phyloP scores from a whole-genome alignment of 2,329 filamentous ascomycete species.

The Neonectria faginata region DNA sequence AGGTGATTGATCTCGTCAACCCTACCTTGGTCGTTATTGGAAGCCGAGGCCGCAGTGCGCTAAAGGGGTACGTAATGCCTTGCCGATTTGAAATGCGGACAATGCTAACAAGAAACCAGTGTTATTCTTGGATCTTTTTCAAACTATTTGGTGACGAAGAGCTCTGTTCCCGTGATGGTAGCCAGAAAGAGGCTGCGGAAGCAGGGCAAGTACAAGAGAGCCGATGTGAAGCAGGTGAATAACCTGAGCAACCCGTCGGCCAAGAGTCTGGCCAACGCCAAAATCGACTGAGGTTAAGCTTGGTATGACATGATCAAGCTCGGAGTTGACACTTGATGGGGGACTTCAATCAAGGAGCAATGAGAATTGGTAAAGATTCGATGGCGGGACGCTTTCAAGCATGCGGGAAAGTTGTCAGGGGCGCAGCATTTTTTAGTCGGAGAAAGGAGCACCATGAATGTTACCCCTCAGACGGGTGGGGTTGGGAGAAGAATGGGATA shows the following conservation, averaged over 20 bases:
- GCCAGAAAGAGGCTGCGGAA: slow-evolving; percentile 90
- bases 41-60: slow-evolving; percentile 87
- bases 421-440: slow-evolving; percentile 16
- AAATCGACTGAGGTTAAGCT: slow-evolving; percentile 73
- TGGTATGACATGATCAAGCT: background rate
- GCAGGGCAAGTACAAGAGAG: slow-evolving; percentile 81
- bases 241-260: slow-evolving; percentile 79
- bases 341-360: slow-evolving; percentile 1
- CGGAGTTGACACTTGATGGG: background rate
- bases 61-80: slow-evolving; percentile 81
- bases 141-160: slow-evolving; percentile 97
- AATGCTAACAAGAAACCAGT: slow-evolving; percentile 62
- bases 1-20: slow-evolving; percentile 93
- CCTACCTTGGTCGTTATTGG: slow-evolving; percentile 95
- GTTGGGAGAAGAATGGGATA: slow-evolving; percentile 13
- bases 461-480: slow-evolving; percentile 15
- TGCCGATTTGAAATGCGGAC: background rate
- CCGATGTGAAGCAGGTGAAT: slow-evolving; percentile 79
- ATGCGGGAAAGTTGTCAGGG: slow-evolving; percentile 18
- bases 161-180: slow-evolving; percentile 97
- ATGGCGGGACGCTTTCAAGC: slow-evolving; percentile 10
- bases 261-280: slow-evolving; percentile 75
- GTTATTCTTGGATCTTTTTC: slow-evolving; percentile 96
- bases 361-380: background rate
- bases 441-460: slow-evolving; percentile 21